These are phyloP conservation scores for Paraphoma chrysanthemicola DNA, from an alignment of 2,329 filamentous ascomycete genomes.

Conservation along the genomic window DNA sequence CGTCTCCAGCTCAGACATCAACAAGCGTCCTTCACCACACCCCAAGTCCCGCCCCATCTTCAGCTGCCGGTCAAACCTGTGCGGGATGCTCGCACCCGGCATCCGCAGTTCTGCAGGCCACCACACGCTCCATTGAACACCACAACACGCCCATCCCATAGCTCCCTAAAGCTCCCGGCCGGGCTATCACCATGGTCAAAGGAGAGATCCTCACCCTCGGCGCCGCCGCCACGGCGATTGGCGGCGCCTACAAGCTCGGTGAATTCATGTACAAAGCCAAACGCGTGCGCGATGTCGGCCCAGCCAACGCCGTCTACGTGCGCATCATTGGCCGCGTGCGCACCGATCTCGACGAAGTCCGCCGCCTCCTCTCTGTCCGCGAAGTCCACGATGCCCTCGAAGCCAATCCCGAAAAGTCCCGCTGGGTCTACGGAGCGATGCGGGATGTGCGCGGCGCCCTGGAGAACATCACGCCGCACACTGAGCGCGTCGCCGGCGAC, in stretches of 20 bases:
- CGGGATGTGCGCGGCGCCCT: conserved; percentile 46
- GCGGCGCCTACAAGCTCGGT: conserved; percentile 47
- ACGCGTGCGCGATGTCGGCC: conserved; percentile 45
- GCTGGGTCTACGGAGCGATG: conserved; percentile 48
- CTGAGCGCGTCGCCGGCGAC: conserved; percentile 44
- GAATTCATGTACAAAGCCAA: conserved; percentile 47
- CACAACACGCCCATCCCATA: conserved; percentile 10
- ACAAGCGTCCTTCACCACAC: conserved; percentile 5
- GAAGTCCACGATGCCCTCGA: conserved; percentile 48
- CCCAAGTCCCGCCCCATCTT: conserved; percentile 19
- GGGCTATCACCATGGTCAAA: conserved; percentile 37
- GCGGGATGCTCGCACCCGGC: conserved; percentile 43
- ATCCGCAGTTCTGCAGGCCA: conserved; percentile 35
- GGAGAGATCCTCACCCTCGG: conserved; percentile 42
- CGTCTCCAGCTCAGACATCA: too few relatives aligned
- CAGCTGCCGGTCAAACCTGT: conserved; percentile 28
- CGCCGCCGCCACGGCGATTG: conserved; percentile 41
- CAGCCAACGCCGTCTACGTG: conserved; percentile 48
- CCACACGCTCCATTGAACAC: conserved; percentile 27
- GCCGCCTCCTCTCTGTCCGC: conserved; percentile 45
- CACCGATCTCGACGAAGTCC: conserved; percentile 47
- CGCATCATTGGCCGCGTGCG: conserved; percentile 47
- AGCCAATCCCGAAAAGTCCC: conserved; percentile 44
- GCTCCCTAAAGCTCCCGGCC: conserved; percentile 9
- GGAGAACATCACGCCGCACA: conserved; percentile 47